These are phyloP conservation scores for Boletus reticulatus DNA, from an alignment of 768 basidiomycete species.

Conservation along the genomic window DNA sequence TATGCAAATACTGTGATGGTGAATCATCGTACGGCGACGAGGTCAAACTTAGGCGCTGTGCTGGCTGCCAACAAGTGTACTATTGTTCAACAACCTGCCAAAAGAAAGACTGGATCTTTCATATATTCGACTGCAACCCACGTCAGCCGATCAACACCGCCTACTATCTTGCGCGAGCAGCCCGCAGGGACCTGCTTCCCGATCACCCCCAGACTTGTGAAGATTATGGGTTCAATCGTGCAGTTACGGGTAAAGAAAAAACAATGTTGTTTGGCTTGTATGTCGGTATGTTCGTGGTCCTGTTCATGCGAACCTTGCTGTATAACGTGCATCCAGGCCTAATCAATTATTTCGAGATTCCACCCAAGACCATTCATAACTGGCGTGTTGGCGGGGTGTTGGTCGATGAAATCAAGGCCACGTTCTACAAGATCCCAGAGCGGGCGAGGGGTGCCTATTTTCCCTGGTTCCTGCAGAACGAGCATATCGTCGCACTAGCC, in stretches of 20 bases:
- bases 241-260: not conserved
- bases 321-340: not conserved
- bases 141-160: constrained; percentile 1
- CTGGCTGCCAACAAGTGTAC: not conserved
- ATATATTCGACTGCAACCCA: constrained; percentile 5
- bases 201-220: not conserved
- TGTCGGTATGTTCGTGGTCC: not conserved
- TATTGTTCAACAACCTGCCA: not conserved
- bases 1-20: not conserved
- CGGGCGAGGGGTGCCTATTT: not conserved
- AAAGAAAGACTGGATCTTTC: not conserved
- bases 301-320: not conserved
- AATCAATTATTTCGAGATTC: not conserved
- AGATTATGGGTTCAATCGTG: constrained; percentile 1
- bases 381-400: constrained; percentile 2
- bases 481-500: not conserved
- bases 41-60: not conserved
- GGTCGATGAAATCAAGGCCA: constrained; percentile 1
- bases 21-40: not conserved
- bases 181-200: not conserved
- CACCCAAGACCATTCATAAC: not conserved
- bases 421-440: not conserved
- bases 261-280: not conserved
- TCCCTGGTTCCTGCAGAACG: constrained; percentile 3
- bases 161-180: not conserved